phyloP scores from a whole-genome alignment of 1,284 basidiomycete species.

The Mycena citricolor region DNA sequence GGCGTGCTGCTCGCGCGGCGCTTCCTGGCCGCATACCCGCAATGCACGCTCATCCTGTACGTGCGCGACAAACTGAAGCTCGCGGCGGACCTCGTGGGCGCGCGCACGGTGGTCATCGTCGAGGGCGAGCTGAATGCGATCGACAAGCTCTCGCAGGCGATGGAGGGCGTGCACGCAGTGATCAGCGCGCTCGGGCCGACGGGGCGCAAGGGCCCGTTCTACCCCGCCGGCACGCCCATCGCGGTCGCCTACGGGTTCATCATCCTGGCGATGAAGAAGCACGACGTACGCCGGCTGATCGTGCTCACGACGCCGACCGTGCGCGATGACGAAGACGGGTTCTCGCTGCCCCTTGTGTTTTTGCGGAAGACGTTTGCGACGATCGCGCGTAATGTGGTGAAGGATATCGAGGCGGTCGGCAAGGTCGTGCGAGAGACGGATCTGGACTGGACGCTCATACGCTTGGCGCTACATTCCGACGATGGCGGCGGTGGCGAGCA shows the following conservation, averaged over 20 bases:
- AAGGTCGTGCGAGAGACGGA: slow-evolving; percentile 39
- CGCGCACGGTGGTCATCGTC: slow-evolving; percentile 40
- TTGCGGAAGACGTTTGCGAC: slow-evolving; percentile 33
- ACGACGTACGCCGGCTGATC: slow-evolving; percentile 45
- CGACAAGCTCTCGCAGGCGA: slow-evolving; percentile 39
- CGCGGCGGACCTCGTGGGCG: slow-evolving; percentile 35
- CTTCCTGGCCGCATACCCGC: slow-evolving; percentile 34
- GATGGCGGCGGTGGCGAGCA: slow-evolving; percentile 15
- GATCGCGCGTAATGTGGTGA: slow-evolving; percentile 11
- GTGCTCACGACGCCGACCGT: slow-evolving; percentile 53
- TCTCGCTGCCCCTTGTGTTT: slow-evolving; percentile 36
- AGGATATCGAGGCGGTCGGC: slow-evolving; percentile 29
- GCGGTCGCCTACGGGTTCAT: slow-evolving; percentile 45
- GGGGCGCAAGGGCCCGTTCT: slow-evolving; percentile 24
- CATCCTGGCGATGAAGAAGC: slow-evolving; percentile 43
- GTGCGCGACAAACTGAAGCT: slow-evolving; percentile 49
- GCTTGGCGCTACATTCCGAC: slow-evolving; percentile 39
- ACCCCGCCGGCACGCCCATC: slow-evolving; percentile 37
- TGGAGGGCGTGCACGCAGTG: slow-evolving; percentile 48
- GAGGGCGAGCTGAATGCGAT: slow-evolving; percentile 46
- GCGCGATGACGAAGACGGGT: slow-evolving; percentile 46
- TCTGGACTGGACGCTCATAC: slow-evolving; percentile 51
- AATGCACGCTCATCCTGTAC: slow-evolving; percentile 46
- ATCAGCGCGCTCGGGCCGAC: slow-evolving; percentile 51
- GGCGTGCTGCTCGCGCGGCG: slow-evolving; percentile 44